Evolutionary conservation across 768 basidiomycete genomes (phyloP).

Genomic region (Cystofilobasidium ferigula): DNA sequence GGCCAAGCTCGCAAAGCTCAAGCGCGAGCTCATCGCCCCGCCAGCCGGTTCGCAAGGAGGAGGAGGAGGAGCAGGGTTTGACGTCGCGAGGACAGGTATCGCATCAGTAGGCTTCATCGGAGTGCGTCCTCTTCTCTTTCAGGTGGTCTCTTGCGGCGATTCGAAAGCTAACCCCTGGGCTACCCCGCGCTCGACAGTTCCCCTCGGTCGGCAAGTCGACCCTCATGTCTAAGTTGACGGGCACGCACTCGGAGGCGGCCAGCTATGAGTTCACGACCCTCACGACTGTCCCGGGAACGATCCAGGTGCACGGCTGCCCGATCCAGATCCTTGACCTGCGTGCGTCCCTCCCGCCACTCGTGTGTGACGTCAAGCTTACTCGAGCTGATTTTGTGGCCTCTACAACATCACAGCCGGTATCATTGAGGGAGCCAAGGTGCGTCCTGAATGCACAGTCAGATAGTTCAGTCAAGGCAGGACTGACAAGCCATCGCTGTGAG

Average conservation of each 20-base stretch:
- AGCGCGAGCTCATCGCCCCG: slow-evolving; percentile 79
- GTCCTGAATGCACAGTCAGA: too few species aligned
- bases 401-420: slow-evolving; percentile 86
- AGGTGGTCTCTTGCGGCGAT: slow-evolving; percentile 36
- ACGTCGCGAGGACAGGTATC: slow-evolving; percentile 94
- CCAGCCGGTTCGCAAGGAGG: slow-evolving; percentile 69
- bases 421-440: slow-evolving; percentile 78
- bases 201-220: slow-evolving; percentile 52
- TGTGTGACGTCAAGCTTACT: neutral
- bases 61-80: slow-evolving; percentile 82
- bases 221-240: slow-evolving; percentile 88
- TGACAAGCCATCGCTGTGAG: neutral
- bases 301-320: slow-evolving; percentile 19
- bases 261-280: slow-evolving; percentile 95
- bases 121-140: too few species aligned
- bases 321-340: slow-evolving; percentile 31
- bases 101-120: slow-evolving; percentile 71
- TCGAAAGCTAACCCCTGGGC: slow-evolving; percentile 47
- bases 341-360: slow-evolving; percentile 6
- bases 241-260: slow-evolving; percentile 90
- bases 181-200: slow-evolving; percentile 9
- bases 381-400: slow-evolving; percentile 1
- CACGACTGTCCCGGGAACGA: slow-evolving; percentile 47
- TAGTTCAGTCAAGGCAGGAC: too few species aligned
- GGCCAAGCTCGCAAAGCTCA: slow-evolving; percentile 93